Percentiles rank a stretch among this genome's conserved stretches.
These are phyloP conservation scores for Trichosporon faecale DNA, from an alignment of 1,284 basidiomycete genomes.

Conservation along the genomic window DNA sequence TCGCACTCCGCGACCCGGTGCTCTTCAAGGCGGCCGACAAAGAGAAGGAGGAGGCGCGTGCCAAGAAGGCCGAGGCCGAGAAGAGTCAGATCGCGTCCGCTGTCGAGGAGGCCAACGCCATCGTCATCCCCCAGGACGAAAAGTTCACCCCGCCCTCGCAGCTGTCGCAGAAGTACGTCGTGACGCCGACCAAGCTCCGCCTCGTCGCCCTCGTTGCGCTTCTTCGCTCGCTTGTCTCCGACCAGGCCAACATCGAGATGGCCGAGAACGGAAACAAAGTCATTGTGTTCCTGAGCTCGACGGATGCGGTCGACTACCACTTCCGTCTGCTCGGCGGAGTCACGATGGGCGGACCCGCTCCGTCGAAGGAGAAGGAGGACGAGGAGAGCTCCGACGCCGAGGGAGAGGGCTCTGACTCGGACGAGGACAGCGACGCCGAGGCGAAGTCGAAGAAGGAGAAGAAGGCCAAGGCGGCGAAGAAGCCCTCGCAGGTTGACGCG, in stretches of 20 bases:
- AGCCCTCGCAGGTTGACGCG: slow-evolving; percentile 42
- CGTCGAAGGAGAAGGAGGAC: slow-evolving; percentile 37
- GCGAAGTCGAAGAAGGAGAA: slow-evolving; percentile 25
- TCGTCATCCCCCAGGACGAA: slow-evolving; percentile 34
- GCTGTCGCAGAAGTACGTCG: slow-evolving; percentile 85
- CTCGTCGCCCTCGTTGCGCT: slow-evolving; percentile 87
- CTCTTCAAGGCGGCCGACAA: slow-evolving; percentile 46
- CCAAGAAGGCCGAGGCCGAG: slow-evolving; percentile 17
- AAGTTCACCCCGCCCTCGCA: slow-evolving; percentile 93
- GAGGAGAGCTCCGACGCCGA: slow-evolving; percentile 32
- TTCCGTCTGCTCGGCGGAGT: slow-evolving; percentile 82
- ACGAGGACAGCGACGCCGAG: slow-evolving; percentile 34
- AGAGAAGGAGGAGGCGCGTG: slow-evolving; percentile 19
- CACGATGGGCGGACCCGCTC: slow-evolving; percentile 60
- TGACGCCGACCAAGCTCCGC: slow-evolving; percentile 89
- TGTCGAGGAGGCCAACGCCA: slow-evolving; percentile 23
- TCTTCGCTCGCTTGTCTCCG: slow-evolving; percentile 67
- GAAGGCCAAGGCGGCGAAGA: slow-evolving; percentile 31
- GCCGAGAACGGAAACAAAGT: slow-evolving; percentile 56
- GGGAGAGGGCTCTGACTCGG: slow-evolving; percentile 13
- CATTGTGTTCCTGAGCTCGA: slow-evolving; percentile 95
- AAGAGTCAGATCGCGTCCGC: slow-evolving; percentile 24
- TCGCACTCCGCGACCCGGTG: slow-evolving; percentile 61
- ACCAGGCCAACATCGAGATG: slow-evolving; percentile 28
- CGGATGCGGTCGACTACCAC: slow-evolving; percentile 96